These are phyloP conservation scores for Pterocarpus macrocarpus DNA, from an alignment of 306 rosid species.

Conservation along the genomic window DNA sequence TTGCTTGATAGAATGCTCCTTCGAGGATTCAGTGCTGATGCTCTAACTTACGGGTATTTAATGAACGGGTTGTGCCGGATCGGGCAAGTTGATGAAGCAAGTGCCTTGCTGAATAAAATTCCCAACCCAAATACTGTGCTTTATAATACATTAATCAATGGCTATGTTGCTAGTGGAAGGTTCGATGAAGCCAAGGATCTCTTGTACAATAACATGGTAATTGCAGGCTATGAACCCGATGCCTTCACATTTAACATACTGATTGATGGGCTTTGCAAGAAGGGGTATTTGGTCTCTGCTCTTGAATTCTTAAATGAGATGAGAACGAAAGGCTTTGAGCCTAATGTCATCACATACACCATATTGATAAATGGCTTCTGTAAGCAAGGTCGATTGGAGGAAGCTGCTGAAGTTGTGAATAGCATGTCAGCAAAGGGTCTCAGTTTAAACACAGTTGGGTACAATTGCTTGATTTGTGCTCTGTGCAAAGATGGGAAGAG, in stretches of 20 bases:
- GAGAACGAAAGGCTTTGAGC: slow-evolving; percentile 68
- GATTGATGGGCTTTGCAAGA: slow-evolving; percentile 81
- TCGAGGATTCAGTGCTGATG: slow-evolving; percentile 74
- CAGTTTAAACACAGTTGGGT: slow-evolving; percentile 73
- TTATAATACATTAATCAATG: slow-evolving; percentile 80
- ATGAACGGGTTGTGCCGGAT: slow-evolving; percentile 75
- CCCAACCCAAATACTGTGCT: slow-evolving; percentile 68
- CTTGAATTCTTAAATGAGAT: slow-evolving; percentile 70
- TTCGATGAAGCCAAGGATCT: slow-evolving; percentile 78
- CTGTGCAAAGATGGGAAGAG: slow-evolving; percentile 70
- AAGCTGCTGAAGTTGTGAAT: slow-evolving; percentile 68
- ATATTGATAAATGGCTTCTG: slow-evolving; percentile 76
- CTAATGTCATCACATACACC: slow-evolving; percentile 85
- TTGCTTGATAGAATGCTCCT: slow-evolving; percentile 83
- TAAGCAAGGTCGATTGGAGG: slow-evolving; percentile 72
- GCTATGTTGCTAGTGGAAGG: slow-evolving; percentile 74
- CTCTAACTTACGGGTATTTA: slow-evolving; percentile 77
- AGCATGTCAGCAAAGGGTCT: slow-evolving; percentile 78
- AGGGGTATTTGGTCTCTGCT: slow-evolving; percentile 76
- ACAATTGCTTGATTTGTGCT: slow-evolving; percentile 79
- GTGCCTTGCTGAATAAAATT: slow-evolving; percentile 66
- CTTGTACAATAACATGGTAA: slow-evolving; percentile 60
- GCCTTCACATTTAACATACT: slow-evolving; percentile 80
- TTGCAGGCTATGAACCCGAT: slow-evolving; percentile 73
- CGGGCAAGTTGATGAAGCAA: slow-evolving; percentile 85